These are phyloP conservation scores for Rosa rugosa DNA, from an alignment of 306 rosid species.

Conservation along the genomic window DNA sequence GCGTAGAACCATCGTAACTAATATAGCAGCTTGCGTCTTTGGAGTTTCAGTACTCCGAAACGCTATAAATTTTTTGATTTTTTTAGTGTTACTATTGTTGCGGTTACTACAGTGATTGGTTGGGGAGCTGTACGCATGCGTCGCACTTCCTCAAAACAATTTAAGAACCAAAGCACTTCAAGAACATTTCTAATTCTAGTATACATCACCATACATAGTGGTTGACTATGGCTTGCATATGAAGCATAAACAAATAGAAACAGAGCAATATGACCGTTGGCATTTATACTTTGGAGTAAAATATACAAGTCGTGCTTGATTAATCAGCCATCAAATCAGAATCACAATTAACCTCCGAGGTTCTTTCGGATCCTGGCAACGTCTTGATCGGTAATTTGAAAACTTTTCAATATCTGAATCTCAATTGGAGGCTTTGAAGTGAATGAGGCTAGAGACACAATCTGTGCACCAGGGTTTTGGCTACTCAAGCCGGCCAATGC, in stretches of 20 bases:
- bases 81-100: neutral
- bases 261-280: neutral
- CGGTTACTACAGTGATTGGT: neutral
- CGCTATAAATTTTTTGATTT: neutral
- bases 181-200: neutral
- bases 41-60: neutral
- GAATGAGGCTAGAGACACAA: slow-evolving; percentile 48
- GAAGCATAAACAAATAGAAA: neutral
- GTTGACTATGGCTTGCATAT: neutral
- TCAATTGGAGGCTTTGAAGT: slow-evolving; percentile 42
- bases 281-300: neutral
- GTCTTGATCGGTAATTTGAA: slow-evolving; percentile 40
- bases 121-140: neutral
- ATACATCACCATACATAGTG: neutral
- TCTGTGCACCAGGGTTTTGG: slow-evolving; percentile 65
- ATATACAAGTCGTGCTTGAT: neutral
- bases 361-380: slow-evolving; percentile 38
- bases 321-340: neutral
- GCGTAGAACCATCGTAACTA: neutral
- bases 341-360: slow-evolving; percentile 39
- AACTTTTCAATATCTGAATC: slow-evolving; percentile 34
- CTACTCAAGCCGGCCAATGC: slow-evolving; percentile 63
- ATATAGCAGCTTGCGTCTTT: too few species aligned
- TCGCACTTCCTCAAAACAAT: neutral
- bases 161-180: neutral